Evolutionary conservation across 2,329 filamentous ascomycete species (phyloP), one percentile per base, ranked within the genome.

Genomic region (Pseudogymnoascus sp.): DNA sequence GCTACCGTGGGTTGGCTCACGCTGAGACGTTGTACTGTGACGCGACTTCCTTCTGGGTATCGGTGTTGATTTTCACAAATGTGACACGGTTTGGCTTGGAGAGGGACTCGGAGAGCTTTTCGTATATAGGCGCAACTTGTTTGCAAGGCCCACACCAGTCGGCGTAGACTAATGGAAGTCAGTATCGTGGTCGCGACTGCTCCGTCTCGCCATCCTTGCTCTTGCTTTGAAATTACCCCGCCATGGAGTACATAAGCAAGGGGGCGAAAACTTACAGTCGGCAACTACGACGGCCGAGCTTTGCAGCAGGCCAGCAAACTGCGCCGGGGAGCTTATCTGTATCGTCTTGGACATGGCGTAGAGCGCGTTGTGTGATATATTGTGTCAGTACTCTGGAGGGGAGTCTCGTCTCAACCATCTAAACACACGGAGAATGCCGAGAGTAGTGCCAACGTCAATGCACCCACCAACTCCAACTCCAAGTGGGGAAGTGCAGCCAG

Each of bases 81-180:
- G 87, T 89, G 68, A 96, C 86, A 65, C 82, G 78, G 67, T 86
- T 85, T 14, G 87, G 82, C 59, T 85, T 82, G 16, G 90, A 88
- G 50, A 96, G 81, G 64, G 86, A 81, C 47, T 76, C 72, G 32
- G 91, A 86, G 57, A 97, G 82, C 71, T 86, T 78, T 70, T 94
- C 89, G 77, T 90, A 97, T 64, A 91, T 75, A 16, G 92, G 90
- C 5, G 88, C 89, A 66, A 97, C 91, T 65, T 84, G 80, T 69
- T 90, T 89, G 82, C 91, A 96, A 70, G 91, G 89, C 34, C 79
- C 86, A 71, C 89, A 96, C 87, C 89, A 94, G 70, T 90, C 87
- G 69, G 91, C 90, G 70, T 90, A 93, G 80, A 97, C 91, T 96
- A 69, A 58, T 60, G 6, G 25, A 32, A 32, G 57, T 66, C 61